These are phyloP conservation scores for Linaria vulgaris DNA, from an alignment of 257 asterid genomes.

Conservation along the genomic window DNA sequence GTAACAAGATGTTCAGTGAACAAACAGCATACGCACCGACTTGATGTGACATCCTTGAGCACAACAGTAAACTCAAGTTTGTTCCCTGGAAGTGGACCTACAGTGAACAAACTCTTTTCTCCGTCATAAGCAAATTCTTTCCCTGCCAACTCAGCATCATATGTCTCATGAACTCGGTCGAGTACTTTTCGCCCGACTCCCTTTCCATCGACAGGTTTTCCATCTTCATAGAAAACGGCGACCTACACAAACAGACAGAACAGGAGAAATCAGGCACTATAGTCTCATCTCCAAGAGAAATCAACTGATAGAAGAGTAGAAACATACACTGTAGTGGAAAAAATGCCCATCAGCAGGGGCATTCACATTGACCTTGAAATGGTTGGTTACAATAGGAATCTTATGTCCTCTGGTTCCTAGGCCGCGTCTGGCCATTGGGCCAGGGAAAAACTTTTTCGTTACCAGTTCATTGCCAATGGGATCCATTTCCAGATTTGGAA, in stretches of 20 bases:
- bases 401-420: conserved; percentile 67
- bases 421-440: conserved; percentile 82
- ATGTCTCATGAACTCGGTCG: conserved; percentile 73
- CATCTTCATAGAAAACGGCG: conserved; percentile 86
- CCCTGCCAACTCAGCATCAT: conserved; percentile 71
- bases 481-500: conserved; percentile 11
- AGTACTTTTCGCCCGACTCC: conserved; percentile 85
- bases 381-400: conserved; percentile 70
- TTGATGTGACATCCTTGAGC: conserved; percentile 73
- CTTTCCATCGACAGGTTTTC: conserved; percentile 89
- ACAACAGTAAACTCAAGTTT: conserved; percentile 85
- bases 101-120: conserved; percentile 81
- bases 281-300: not conserved
- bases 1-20: not conserved
- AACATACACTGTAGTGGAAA: conserved; percentile 91
- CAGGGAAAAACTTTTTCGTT: conserved; percentile 47
- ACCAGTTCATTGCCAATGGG: conserved; percentile 25
- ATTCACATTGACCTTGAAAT: conserved; percentile 69
- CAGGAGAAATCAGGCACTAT: not conserved
- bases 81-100: conserved; percentile 78
- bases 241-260: conserved; percentile 52
- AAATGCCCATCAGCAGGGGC: conserved; percentile 60
- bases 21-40: conserved; percentile 40
- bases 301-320: not conserved
- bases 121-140: conserved; percentile 88